phyloP scores from a whole-genome alignment of 1,284 basidiomycete genomes.

The Porogramme epimiltina region DNA sequence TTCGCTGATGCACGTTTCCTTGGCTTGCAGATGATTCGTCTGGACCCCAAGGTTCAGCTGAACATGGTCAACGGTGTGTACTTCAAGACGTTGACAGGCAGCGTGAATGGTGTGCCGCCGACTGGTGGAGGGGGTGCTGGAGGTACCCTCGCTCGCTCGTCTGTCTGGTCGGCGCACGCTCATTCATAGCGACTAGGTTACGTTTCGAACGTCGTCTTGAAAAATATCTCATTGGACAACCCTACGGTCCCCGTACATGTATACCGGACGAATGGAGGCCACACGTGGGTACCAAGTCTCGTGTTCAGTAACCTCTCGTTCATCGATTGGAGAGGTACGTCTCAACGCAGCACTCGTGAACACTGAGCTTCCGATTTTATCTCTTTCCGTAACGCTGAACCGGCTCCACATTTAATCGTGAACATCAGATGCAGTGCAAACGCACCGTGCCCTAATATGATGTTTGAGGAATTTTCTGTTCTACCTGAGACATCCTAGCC shows the following conservation, averaged over 20 bases:
- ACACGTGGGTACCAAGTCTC: too few species aligned
- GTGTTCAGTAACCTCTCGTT: constrained; percentile 48
- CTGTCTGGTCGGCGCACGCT: too few species aligned
- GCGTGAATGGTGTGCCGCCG: constrained; percentile 55
- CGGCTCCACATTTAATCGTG: constrained; percentile 40
- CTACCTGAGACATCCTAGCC: too few species aligned
- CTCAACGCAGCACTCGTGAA: constrained; percentile 44
- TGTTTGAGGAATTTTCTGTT: constrained; percentile 46
- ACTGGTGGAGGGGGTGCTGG: constrained; percentile 64
- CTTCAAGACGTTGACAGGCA: constrained; percentile 65
- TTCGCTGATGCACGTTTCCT: background rate
- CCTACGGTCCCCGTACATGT: constrained; percentile 49
- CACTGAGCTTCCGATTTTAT: background rate
- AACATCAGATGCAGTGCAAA: constrained; percentile 54
- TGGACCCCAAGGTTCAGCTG: constrained; percentile 50
- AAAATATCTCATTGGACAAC: constrained; percentile 47
- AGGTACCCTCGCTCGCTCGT: constrained; percentile 31
- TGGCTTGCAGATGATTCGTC: constrained; percentile 43
- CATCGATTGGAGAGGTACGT: constrained; percentile 48
- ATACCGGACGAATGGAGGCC: constrained; percentile 55
- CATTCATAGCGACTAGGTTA: too few species aligned
- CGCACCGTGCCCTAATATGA: constrained; percentile 48
- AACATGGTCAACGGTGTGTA: constrained; percentile 60
- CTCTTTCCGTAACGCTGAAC: background rate
- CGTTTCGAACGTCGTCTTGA: constrained; percentile 52